Base-by-base conservation (phyloP, 441 rosid genomes). In the Bocquillonia castaneifolia region DNA sequence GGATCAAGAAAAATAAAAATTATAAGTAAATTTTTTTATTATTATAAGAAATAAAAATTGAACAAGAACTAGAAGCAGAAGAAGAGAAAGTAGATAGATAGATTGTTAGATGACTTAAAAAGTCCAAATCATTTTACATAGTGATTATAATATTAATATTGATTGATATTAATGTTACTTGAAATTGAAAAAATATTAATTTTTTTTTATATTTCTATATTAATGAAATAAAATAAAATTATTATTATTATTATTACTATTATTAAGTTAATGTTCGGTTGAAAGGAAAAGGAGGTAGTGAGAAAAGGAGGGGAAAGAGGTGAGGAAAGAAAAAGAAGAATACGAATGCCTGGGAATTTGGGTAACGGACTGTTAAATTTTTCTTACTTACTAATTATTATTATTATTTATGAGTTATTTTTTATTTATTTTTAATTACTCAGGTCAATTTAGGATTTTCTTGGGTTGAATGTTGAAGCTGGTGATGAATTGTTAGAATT, bases 71-170 rank as follows among this genome's bases (percentile, higher is more conserved):
- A 22, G 53, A 65, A 17, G 42, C 31, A 60, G n/a, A 69, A 66
- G 54, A 31, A 64, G n/a, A 57, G 10, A n/a, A 58, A 47, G 72
- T 29, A 40, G 23, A 18, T 42, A 44, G 32, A 71, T 45, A 62
- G 69, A 63, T 72, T 50, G 64, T 51, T 23, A 66, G 77, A 75
- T 69, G 70, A 58, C 77, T 70, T n/a, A n/a, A 51, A 70, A 73
- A 63, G 57, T 70, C 73, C 77, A 54, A 73, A 77, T 64, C 80
- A 76, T 68, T 62, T 26, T 59, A 44, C n/a, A n/a, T n/a, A n/a
- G n/a, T n/a, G n/a, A n/a, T n/a, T n/a, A n/a, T n/a, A n/a, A n/a
- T n/a, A n/a, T n/a, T n/a, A n/a, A n/a, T n/a, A n/a, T n/a, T n/a
- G n/a, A n/a, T n/a, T n/a, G n/a, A n/a, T n/a, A n/a, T n/a, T 29